Evolutionary conservation across 306 rosid genomes (phyloP).

Genomic region (Lathyrus aphaca): DNA sequence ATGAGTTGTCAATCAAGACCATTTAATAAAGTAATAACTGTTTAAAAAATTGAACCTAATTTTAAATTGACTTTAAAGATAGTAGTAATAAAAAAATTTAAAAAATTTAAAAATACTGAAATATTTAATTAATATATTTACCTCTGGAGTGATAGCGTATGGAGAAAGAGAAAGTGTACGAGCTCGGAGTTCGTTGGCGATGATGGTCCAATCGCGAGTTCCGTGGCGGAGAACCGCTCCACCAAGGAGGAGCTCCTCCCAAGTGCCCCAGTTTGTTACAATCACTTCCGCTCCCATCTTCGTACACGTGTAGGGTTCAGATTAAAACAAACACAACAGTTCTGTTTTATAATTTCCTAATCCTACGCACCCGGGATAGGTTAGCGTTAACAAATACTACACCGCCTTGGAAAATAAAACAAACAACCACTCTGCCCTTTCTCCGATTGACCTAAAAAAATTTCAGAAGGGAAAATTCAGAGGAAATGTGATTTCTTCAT

Average conservation of each 20-base stretch:
- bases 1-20: slow-evolving; percentile 22
- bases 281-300: slow-evolving; percentile 50
- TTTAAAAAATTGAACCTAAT: not conserved
- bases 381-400: slow-evolving; percentile 34
- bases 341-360: not conserved
- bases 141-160: slow-evolving; percentile 67
- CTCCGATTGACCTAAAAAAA: not conserved
- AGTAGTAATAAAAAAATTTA: not conserved
- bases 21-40: not conserved
- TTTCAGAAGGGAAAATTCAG: not conserved
- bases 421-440: not conserved
- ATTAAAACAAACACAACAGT: slow-evolving; percentile 32
- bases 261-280: slow-evolving; percentile 65
- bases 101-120: not conserved
- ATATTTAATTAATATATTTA: slow-evolving; percentile 13
- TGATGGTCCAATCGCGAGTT: slow-evolving; percentile 60
- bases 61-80: slow-evolving; percentile 2
- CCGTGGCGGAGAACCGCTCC: slow-evolving; percentile 85
- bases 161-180: slow-evolving; percentile 55
- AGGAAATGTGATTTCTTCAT: not conserved
- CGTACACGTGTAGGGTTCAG: slow-evolving; percentile 52
- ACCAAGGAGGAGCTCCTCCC: slow-evolving; percentile 89
- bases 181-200: slow-evolving; percentile 74
- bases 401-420: not conserved
- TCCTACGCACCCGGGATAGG: slow-evolving; percentile 35